Conservation (phyloP, 2,329 filamentous ascomycete genomes). For the Teratosphaeria pseudoeucalypti region DNA sequence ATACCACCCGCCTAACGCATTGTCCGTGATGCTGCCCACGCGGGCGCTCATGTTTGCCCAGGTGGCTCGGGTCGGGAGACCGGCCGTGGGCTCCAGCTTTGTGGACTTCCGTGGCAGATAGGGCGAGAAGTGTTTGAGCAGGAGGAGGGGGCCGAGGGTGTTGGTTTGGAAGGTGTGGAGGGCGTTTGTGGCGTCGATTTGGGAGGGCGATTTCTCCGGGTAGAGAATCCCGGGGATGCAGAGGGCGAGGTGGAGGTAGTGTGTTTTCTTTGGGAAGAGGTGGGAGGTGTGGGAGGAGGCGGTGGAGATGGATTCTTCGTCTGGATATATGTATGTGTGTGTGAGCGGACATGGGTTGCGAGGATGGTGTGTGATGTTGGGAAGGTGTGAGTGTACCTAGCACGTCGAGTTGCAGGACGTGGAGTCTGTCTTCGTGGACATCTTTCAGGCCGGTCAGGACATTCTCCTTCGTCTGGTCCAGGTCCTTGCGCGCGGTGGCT, state of each 20-base stretch:
- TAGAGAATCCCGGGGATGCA: slow-evolving; percentile 61
- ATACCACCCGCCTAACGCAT: slow-evolving; percentile 69
- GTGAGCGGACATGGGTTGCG: background rate
- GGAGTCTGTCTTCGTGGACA: slow-evolving; percentile 38
- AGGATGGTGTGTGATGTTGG: background rate
- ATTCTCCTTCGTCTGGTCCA: slow-evolving; percentile 37
- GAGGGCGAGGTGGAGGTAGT: slow-evolving; percentile 60
- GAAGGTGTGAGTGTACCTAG: slow-evolving; percentile 34
- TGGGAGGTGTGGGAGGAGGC: slow-evolving; percentile 38
- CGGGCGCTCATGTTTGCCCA: slow-evolving; percentile 70
- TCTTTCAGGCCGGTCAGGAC: slow-evolving; percentile 42
- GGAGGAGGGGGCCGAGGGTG: slow-evolving; percentile 60
- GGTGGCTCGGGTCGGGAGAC: slow-evolving; percentile 44
- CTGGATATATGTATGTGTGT: slow-evolving; percentile 23
- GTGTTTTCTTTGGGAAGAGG: slow-evolving; percentile 26
- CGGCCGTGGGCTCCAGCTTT: slow-evolving; percentile 20
- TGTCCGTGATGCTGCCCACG: slow-evolving; percentile 64
- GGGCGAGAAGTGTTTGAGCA: slow-evolving; percentile 63
- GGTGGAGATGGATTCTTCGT: slow-evolving; percentile 51
- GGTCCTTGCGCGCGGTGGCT: slow-evolving; percentile 48
- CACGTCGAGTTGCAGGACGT: slow-evolving; percentile 46
- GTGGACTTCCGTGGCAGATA: slow-evolving; percentile 56
- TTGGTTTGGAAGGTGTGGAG: slow-evolving; percentile 66
- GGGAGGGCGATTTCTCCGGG: slow-evolving; percentile 59
- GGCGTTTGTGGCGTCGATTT: slow-evolving; percentile 52